Conservation (phyloP, 768 basidiomycete genomes). For the Calocybe cyanea region DNA sequence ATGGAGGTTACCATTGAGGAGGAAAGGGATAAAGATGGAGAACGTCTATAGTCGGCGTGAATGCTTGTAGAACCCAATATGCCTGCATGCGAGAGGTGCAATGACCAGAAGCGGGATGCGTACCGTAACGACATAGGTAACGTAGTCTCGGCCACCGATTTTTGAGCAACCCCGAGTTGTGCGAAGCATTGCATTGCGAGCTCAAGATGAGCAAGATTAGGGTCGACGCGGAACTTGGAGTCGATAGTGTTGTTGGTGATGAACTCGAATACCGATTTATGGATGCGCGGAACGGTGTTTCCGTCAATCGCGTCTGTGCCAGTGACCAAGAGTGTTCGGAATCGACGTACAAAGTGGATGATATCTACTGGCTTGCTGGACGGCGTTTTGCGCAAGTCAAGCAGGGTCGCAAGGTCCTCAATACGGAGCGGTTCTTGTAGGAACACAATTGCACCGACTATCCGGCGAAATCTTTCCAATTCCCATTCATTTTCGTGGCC, state of each 20-base stretch:
- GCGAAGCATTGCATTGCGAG: conserved; percentile 2
- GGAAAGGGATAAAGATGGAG: not conserved
- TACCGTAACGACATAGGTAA: not conserved
- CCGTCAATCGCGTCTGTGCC: conserved; percentile 6
- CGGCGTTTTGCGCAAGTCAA: no score
- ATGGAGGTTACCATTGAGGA: not conserved
- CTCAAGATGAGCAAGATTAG: not conserved
- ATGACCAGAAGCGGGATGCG: not conserved
- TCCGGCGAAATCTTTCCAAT: no score
- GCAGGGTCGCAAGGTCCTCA: no score
- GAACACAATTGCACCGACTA: no score
- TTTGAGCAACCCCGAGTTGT: not conserved
- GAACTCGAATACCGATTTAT: conserved; percentile 17
- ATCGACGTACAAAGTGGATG: no score
- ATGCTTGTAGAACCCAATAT: not conserved
- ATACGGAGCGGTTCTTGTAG: no score
- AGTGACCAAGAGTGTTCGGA: no score
- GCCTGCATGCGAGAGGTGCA: not conserved
- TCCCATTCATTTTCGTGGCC: no score
- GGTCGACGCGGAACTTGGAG: conserved; percentile 2
- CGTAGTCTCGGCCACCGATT: not conserved
- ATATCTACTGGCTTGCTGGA: no score
- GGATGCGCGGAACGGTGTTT: conserved; percentile 12
- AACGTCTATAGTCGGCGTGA: not conserved
- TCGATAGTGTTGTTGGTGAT: conserved; percentile 6